phyloP scores from a whole-genome alignment of 441 rosid genomes.

The Gossypium schwendimanii region DNA sequence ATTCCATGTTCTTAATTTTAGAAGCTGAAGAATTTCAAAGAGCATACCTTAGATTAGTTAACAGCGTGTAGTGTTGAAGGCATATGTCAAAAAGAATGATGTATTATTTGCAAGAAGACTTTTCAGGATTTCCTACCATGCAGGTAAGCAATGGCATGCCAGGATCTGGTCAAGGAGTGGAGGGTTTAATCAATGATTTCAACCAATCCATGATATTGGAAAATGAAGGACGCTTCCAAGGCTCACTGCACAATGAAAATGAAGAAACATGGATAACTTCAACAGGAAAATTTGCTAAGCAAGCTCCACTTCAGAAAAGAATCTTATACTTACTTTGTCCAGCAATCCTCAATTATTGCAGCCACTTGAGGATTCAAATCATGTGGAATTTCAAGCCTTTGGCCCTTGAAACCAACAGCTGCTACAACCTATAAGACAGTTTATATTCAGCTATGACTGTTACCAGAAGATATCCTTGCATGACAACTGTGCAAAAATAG shows the following conservation, averaged over 20 bases:
- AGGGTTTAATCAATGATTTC: constrained; percentile 63
- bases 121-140: constrained; percentile 13
- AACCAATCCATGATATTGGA: constrained; percentile 74
- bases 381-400: constrained; percentile 84
- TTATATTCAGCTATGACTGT: neutral
- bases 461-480: neutral
- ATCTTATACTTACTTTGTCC: constrained; percentile 60
- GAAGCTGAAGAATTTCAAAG: constrained; percentile 1
- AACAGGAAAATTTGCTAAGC: neutral
- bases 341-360: constrained; percentile 81
- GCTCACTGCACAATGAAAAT: constrained; percentile 49
- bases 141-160: constrained; percentile 41
- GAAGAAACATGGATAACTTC: neutral
- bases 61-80: constrained; percentile 34
- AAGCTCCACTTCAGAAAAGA: neutral
- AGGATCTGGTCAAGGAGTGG: constrained; percentile 47
- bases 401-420: constrained; percentile 88
- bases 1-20: neutral
- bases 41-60: constrained; percentile 32
- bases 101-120: constrained; percentile 49
- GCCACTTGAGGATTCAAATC: constrained; percentile 76
- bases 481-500: neutral
- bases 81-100: constrained; percentile 46
- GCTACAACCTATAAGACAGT: constrained; percentile 67
- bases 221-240: constrained; percentile 97